These are phyloP conservation scores for Anisodus tanguticus DNA, from an alignment of 257 asterid genomes.

Conservation along the genomic window DNA sequence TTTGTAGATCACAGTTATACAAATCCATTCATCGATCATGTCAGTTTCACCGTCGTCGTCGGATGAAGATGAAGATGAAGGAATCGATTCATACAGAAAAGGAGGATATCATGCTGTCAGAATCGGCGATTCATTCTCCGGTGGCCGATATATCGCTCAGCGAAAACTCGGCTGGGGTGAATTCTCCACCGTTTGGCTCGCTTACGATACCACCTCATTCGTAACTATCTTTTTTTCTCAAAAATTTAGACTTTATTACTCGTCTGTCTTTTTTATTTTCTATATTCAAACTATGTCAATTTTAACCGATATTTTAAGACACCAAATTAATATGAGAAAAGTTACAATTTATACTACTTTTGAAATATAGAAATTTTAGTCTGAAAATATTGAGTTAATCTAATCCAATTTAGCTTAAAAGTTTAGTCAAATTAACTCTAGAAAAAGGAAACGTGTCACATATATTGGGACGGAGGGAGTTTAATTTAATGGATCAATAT, in stretches of 20 bases:
- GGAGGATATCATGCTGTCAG: slow-evolving; percentile 96
- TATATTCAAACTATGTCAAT: too few species aligned
- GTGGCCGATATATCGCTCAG: slow-evolving; percentile 89
- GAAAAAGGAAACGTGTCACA: too few species aligned
- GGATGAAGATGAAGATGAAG: slow-evolving; percentile 83
- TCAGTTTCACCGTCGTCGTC: slow-evolving; percentile 65
- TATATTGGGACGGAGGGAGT: too few species aligned
- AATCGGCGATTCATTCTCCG: slow-evolving; percentile 76
- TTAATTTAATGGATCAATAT: background rate
- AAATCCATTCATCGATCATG: slow-evolving; percentile 44
- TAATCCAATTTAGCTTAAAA: too few species aligned
- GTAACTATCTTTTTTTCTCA: slow-evolving; percentile 44
- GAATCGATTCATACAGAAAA: slow-evolving; percentile 70
- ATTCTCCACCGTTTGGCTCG: slow-evolving; percentile 98
- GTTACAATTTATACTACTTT: too few species aligned
- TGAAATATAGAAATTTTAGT: too few species aligned
- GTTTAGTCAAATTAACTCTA: too few species aligned
- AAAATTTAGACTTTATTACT: too few species aligned
- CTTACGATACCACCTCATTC: slow-evolving; percentile 77
- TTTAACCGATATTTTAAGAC: background rate
- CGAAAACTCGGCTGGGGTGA: slow-evolving; percentile 98
- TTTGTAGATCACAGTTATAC: slow-evolving; percentile 7
- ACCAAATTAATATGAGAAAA: too few species aligned
- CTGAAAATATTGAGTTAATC: too few species aligned
- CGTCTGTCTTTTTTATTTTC: too few species aligned